Evolutionary conservation across 495 filamentous ascomycete species (phyloP), one percentile per base, ranked within the genome.

Genomic region (Geopyxis carbonaria): DNA sequence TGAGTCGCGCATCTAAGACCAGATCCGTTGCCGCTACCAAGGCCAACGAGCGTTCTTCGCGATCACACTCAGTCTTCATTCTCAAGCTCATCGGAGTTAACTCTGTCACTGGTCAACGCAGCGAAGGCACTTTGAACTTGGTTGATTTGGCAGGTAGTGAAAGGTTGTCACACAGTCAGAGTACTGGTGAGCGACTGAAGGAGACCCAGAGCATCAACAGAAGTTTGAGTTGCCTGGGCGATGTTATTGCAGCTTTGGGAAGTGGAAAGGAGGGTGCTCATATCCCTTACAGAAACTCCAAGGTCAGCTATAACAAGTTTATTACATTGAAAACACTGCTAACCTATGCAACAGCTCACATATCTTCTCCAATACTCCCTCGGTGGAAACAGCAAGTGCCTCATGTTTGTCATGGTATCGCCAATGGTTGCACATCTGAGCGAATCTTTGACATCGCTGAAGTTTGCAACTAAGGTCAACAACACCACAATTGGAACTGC

Each of bases 401-500:
- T 99, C 44, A 99, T 95, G 89, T 93, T 99, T 50, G 83, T 95
- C 58, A 95, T 94, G 83, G 78, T 91, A 45, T 86, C 78, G 55
- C 89, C 89, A 21, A 61, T 95, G 36, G 77, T 91, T 65, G 81
- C 78, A 2, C 91, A 95, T 64, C 63, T 94, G 38, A 75, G 72
- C 38, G 91, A 99, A 66, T 94, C 85, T 10, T 70, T 94, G 59
- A 91, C 87, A 20, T 92, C 83, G 60, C 68, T 99, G 56, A 79
- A 91, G 55, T 99, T 99, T 63, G 89, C 91, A 11, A 89, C 81
- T 8, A 95, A 95, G 67, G 86, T 59, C 36, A 59, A 59, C 35
- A 59, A 59, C 24, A 57, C 50, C 19, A 58, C 51, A 19, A 55
- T 55, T 33, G 51, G 51, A 20, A 55, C 51, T 4, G 51, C 51